These are phyloP conservation scores for Phytomonas francai DNA, from an alignment of 208 protist species.

Conservation along the genomic window DNA sequence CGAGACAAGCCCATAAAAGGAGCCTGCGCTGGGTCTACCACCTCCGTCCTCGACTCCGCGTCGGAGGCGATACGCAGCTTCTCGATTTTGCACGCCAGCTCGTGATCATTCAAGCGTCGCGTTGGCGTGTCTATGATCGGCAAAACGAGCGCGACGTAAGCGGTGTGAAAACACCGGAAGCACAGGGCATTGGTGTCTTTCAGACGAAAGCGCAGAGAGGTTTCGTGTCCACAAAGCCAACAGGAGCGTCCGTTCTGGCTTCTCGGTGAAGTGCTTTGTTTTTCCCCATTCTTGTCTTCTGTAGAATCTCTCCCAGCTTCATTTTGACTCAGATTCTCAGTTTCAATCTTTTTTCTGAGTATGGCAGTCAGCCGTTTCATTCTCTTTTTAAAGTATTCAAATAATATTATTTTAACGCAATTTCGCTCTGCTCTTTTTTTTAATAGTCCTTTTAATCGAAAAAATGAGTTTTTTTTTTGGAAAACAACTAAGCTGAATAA, in stretches of 20 bases:
- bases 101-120: slow-evolving; percentile 30
- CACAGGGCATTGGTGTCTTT: slow-evolving; percentile 40
- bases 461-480: background rate
- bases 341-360: background rate
- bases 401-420: background rate
- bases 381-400: background rate
- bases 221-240: slow-evolving; percentile 48
- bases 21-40: background rate
- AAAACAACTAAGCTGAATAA: background rate
- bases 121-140: slow-evolving; percentile 41
- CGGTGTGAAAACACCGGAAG: slow-evolving; percentile 58
- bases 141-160: slow-evolving; percentile 36
- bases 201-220: slow-evolving; percentile 29
- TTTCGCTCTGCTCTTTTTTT: background rate
- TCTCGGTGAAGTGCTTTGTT: background rate
- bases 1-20: background rate
- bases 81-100: slow-evolving; percentile 32
- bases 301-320: background rate
- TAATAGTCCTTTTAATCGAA: background rate
- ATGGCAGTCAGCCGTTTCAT: background rate
- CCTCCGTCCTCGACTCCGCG: background rate
- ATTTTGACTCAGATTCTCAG: background rate
- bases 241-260: slow-evolving; percentile 17
- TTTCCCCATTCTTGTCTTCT: background rate
- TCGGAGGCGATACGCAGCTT: slow-evolving; percentile 11